Conservation (phyloP, 2,329 filamentous ascomycete species). For the Fusarium xyrophilum region DNA sequence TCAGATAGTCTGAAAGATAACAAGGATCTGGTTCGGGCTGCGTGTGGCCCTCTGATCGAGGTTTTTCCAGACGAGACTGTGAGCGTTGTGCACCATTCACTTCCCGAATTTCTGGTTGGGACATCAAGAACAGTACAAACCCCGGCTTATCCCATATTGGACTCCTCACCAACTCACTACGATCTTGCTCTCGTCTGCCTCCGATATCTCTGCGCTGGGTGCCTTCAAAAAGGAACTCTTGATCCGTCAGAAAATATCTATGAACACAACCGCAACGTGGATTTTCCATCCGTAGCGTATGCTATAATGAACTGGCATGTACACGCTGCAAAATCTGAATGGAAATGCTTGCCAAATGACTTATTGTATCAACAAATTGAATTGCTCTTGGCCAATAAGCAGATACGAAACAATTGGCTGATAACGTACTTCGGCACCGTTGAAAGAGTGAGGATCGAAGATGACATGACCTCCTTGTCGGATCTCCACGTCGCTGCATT, state of each 20-base stretch:
- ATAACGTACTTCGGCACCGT: not conserved
- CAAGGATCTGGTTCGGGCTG: conserved; percentile 25
- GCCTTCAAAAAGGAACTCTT: not conserved
- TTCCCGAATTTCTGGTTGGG: conserved; percentile 31
- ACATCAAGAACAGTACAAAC: not conserved
- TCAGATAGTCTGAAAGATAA: conserved; percentile 8
- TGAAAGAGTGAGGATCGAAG: not conserved
- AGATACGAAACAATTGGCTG: conserved; percentile 2
- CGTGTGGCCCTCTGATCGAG: conserved; percentile 32
- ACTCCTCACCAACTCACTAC: conserved; percentile 15
- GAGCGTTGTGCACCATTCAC: conserved; percentile 33
- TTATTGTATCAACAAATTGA: conserved; percentile 4
- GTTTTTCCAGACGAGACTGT: conserved; percentile 31
- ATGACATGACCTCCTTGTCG: not conserved
- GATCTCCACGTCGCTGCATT: conserved; percentile 22
- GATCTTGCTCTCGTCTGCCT: conserved; percentile 28
- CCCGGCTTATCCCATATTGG: conserved; percentile 18
- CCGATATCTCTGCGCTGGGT: conserved; percentile 20
- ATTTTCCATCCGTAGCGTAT: conserved; percentile 26
- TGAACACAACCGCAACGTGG: not conserved
- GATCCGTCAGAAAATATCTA: not conserved
- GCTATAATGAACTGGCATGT: conserved; percentile 14
- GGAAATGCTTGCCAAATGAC: not conserved
- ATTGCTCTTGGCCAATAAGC: not conserved
- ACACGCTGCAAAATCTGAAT: conserved; percentile 7